Conservation (phyloP, 2,329 filamentous ascomycete species). For the Plectosphaerella plurivora region DNA sequence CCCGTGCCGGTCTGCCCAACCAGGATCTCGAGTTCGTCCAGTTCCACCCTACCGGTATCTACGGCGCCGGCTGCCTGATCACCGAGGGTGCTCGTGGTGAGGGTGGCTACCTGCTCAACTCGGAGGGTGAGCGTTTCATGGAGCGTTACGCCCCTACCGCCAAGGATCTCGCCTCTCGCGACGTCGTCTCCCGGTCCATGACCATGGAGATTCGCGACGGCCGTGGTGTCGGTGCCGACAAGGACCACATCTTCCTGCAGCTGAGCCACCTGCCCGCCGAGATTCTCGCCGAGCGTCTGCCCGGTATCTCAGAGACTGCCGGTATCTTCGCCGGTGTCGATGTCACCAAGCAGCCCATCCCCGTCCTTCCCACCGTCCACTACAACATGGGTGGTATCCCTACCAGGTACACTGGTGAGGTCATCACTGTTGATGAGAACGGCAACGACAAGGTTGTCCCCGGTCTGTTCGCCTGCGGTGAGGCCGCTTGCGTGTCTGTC, state of each 20-base stretch:
- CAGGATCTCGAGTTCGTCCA: constrained; percentile 99
- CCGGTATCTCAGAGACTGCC: constrained; percentile 97
- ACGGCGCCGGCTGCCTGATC: constrained; percentile 95
- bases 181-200: constrained; percentile 97
- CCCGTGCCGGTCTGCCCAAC: constrained; percentile 93
- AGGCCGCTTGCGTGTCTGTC: constrained; percentile 95
- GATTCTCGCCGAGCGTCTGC: constrained; percentile 90
- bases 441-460: constrained; percentile 92
- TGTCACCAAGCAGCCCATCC: constrained; percentile 94
- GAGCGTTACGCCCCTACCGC: constrained; percentile 96
- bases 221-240: constrained; percentile 92
- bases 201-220: constrained; percentile 97
- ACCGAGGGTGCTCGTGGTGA: constrained; percentile 97
- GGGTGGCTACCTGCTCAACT: constrained; percentile 96
- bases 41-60: constrained; percentile 99
- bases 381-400: constrained; percentile 99
- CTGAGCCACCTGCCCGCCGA: constrained; percentile 91
- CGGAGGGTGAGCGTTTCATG: constrained; percentile 98
- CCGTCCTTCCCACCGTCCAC: constrained; percentile 93
- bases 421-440: constrained; percentile 78
- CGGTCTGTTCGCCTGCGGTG: constrained; percentile 92
- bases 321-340: constrained; percentile 97
- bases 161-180: constrained; percentile 94
- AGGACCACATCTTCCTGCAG: constrained; percentile 98
- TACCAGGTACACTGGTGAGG: constrained; percentile 95